Conservation (phyloP, 2,329 filamentous ascomycete species). For the Aspergillus fijiensis region DNA sequence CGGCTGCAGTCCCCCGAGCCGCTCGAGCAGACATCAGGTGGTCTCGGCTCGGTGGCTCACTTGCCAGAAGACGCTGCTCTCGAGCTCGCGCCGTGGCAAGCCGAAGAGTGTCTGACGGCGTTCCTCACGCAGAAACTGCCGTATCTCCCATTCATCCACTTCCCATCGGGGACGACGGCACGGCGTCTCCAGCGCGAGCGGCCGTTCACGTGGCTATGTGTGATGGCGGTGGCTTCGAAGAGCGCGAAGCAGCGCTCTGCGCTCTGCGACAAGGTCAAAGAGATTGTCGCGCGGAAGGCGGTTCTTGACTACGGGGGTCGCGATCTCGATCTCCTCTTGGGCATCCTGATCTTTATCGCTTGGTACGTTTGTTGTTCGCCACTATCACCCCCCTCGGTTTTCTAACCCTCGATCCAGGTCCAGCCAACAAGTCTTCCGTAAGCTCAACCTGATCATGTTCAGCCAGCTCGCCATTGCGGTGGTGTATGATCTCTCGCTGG, state of each 20-base stretch:
- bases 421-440: slow-evolving; percentile 10
- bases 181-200: slow-evolving; percentile 40
- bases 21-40: background rate
- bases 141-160: slow-evolving; percentile 49
- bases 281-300: slow-evolving; percentile 49
- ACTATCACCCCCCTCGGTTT: too few species aligned
- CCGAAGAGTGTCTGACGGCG: slow-evolving; percentile 39
- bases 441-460: slow-evolving; percentile 17
- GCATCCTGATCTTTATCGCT: slow-evolving; percentile 47
- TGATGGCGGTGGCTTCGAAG: slow-evolving; percentile 50
- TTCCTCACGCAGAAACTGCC: slow-evolving; percentile 47
- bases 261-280: slow-evolving; percentile 45
- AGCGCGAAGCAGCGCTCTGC: slow-evolving; percentile 43
- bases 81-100: slow-evolving; percentile 22
- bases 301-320: slow-evolving; percentile 46
- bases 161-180: slow-evolving; percentile 36
- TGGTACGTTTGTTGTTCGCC: slow-evolving; percentile 36
- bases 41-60: background rate
- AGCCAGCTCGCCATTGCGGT: slow-evolving; percentile 9
- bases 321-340: slow-evolving; percentile 52
- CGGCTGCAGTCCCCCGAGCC: background rate
- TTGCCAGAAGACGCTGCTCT: background rate
- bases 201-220: slow-evolving; percentile 54
- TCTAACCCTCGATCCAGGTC: background rate
- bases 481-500: slow-evolving; percentile 18